Base-by-base conservation (phyloP, 768 basidiomycete genomes). In the Rhizopogon rudus region DNA sequence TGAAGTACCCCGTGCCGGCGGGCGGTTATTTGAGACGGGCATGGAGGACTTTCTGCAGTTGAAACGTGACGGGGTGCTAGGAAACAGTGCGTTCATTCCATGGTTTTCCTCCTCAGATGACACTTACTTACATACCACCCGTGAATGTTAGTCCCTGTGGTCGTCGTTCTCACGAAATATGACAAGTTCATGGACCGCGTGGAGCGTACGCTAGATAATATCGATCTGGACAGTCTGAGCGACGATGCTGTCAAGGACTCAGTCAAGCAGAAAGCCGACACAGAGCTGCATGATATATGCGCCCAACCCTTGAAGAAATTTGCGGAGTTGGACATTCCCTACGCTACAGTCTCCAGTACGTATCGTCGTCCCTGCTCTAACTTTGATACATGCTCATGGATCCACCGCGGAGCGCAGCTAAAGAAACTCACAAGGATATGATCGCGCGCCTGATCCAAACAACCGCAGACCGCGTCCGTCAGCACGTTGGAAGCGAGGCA, bases 181-280 rank as follows among this genome's bases (percentile, higher is more conserved):
- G 54, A 55, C 28, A 41, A 13, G 48, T 17, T 55, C 3, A 9
- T 22, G 14, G 28, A 17, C 2, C 28, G 13, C 9, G 20, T 42
- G 13, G 49, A 51, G 0, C 40, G 51, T 3, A 77, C 4, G 75
- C 62, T 48, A 75, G 75, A 1, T 62, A 73, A 51, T 70, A 68
- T 40, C 2, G 16, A 13, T 45, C 5, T 12, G 4, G 16, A 1
- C 1, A 4, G 2, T 6, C 40, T 22, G 29, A 49, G 42, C n/a
- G 40, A 39, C 12, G 45, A 62, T 10, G 42, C 46, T 22, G 13
- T 58, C 6, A 28, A 52, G 8, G 31, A 51, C n/a, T 55, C 9
- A 20, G n/a, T 5, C 12, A 40, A 40, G 9, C 16, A 42, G 14
- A 43, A 25, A 14, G 44, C 50, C 37, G 22, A 48, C n/a, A 29